Conservation (phyloP, 305 asterid genomes). For the Fraxinus platypoda region DNA sequence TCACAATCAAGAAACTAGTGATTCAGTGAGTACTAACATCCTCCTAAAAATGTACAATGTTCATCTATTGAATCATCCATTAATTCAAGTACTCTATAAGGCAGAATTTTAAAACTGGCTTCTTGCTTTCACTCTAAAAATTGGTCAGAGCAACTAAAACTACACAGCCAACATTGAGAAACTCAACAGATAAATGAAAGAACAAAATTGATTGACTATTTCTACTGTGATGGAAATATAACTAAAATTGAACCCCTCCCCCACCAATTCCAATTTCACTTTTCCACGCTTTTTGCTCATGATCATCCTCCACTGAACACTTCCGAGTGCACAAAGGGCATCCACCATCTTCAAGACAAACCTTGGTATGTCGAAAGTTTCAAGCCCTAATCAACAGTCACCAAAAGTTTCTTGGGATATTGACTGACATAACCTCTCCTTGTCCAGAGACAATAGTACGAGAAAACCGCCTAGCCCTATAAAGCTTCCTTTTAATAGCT, state of each 20-base stretch:
- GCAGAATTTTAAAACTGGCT: not conserved
- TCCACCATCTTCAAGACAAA: not conserved
- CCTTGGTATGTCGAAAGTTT: not conserved
- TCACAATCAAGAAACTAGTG: not conserved
- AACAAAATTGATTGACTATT: not conserved
- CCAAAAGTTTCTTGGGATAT: slow-evolving; percentile 54
- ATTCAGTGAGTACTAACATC: not conserved
- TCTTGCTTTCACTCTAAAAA: not conserved
- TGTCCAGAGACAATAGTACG: slow-evolving; percentile 23
- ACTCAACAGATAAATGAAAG: not conserved
- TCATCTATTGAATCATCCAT: not conserved
- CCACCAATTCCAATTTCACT: not conserved
- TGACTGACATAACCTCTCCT: slow-evolving; percentile 20
- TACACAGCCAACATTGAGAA: not conserved
- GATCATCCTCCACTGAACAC: not conserved
- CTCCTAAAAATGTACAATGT: not conserved
- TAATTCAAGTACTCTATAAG: not conserved
- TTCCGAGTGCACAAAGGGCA: not conserved
- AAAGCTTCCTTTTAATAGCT: slow-evolving; percentile 40
- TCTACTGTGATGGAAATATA: not conserved
- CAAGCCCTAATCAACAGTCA: slow-evolving; percentile 4
- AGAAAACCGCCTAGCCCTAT: slow-evolving; percentile 40
- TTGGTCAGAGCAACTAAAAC: not conserved
- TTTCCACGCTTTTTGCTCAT: not conserved
- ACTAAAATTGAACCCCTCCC: not conserved